Conservation (phyloP, 192 early-diverging fungal species). For the Phlyctochytrium planicorne region DNA sequence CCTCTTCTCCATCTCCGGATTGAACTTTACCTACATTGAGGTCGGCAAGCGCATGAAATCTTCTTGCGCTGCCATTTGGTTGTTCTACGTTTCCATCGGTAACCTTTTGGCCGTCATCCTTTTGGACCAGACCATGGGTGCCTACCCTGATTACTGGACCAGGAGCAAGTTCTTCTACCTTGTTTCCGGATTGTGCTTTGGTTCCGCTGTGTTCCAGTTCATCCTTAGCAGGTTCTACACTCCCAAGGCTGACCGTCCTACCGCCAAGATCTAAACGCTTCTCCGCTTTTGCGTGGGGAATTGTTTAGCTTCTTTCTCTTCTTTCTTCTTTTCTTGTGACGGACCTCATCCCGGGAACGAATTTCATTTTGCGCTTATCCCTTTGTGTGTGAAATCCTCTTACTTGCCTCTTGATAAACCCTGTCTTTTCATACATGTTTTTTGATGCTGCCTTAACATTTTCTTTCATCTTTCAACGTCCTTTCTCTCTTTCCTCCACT, state of each 20-base stretch:
- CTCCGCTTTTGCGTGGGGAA: no score
- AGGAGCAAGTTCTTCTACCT: constrained; percentile 32
- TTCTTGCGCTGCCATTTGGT: constrained; percentile 55
- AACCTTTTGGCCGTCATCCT: constrained; percentile 38
- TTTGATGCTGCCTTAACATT: no score
- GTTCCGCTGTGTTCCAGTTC: constrained; percentile 37
- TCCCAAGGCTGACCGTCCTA: constrained; percentile 37
- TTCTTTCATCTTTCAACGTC: no score
- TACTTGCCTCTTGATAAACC: no score
- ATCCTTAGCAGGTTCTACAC: constrained; percentile 50
- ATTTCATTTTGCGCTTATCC: no score
- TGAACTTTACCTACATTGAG: constrained; percentile 66
- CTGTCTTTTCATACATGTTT: no score
- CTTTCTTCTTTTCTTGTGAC: no score
- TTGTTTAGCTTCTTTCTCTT: no score
- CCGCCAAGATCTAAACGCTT: neutral
- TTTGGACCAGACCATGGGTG: constrained; percentile 16
- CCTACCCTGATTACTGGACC: constrained; percentile 13
- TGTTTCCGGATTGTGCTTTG: constrained; percentile 33
- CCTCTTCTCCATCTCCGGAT: constrained; percentile 58
- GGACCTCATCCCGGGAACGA: no score
- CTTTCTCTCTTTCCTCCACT: no score
- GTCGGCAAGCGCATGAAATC: constrained; percentile 63
- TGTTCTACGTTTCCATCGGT: constrained; percentile 49
- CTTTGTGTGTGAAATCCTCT: no score